Conservation (phyloP, 2,329 filamentous ascomycete species). For the Helotiales sp. region DNA sequence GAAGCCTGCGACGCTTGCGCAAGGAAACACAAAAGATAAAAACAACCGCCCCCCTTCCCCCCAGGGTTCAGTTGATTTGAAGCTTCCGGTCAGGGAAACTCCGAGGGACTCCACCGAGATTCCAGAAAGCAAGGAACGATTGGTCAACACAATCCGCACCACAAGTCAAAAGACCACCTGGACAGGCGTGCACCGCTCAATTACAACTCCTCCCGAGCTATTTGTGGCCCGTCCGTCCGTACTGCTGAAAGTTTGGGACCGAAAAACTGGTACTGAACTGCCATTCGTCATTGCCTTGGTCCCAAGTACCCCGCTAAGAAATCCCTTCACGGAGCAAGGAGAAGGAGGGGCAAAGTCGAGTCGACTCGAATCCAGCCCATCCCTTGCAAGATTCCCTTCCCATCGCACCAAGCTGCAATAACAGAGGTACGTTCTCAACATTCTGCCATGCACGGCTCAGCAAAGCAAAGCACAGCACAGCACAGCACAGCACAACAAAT, state of each 20-base stretch:
- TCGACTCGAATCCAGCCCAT: slow-evolving; percentile 10
- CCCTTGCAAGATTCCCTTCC: too few relatives aligned
- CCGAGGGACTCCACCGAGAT: neutral
- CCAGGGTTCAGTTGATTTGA: neutral
- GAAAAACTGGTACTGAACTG: slow-evolving; percentile 5
- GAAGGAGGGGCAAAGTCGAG: slow-evolving; percentile 19
- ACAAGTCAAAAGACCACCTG: neutral
- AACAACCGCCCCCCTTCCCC: too few relatives aligned
- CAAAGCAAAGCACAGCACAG: too few relatives aligned
- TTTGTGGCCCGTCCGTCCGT: neutral
- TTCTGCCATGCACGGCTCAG: too few relatives aligned
- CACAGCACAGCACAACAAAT: neutral
- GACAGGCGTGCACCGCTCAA: neutral
- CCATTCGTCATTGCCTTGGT: slow-evolving; percentile 16
- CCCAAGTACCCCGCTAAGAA: slow-evolving; percentile 25
- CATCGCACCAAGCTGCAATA: too few relatives aligned
- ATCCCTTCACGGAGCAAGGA: slow-evolving; percentile 21
- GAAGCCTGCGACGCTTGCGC: slow-evolving; percentile 2
- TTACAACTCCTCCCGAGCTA: neutral
- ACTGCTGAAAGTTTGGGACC: slow-evolving; percentile 14
- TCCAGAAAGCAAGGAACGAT: neutral
- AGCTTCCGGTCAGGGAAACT: neutral
- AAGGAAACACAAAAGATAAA: neutral
- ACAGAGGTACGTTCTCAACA: slow-evolving; percentile 25
- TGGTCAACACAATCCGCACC: neutral